Percentiles rank a stretch among this genome's conserved stretches.
Conservation (phyloP, 1,139 yeast species). For the Suhomyces atakaporum region DNA sequence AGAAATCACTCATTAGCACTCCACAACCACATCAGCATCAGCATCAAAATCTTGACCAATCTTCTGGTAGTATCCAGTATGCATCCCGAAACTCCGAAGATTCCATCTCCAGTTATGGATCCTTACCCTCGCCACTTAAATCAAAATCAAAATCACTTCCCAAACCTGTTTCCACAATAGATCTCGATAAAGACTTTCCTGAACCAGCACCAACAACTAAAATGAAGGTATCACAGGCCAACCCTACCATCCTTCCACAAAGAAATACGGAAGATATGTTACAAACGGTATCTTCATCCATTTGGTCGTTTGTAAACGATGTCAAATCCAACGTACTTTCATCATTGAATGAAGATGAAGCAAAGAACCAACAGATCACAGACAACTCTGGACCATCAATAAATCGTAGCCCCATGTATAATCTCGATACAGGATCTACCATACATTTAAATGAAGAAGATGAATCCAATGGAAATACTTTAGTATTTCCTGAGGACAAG, state of each 20-base stretch:
- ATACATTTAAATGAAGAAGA: slow-evolving; percentile 19
- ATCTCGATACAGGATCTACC: slow-evolving; percentile 33
- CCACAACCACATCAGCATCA: slow-evolving; percentile 10
- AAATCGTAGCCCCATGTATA: slow-evolving; percentile 20
- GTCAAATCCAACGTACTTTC: slow-evolving; percentile 42
- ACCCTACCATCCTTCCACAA: neutral
- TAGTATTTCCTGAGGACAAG: slow-evolving; percentile 9
- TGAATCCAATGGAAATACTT: slow-evolving; percentile 9
- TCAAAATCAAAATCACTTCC: slow-evolving; percentile 20
- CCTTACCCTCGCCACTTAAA: slow-evolving; percentile 29
- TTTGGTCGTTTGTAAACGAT: slow-evolving; percentile 50
- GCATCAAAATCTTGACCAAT: slow-evolving; percentile 8
- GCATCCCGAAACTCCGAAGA: slow-evolving; percentile 29
- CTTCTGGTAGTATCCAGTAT: slow-evolving; percentile 14
- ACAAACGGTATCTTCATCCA: slow-evolving; percentile 44
- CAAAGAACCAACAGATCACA: slow-evolving; percentile 7
- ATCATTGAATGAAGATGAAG: slow-evolving; percentile 35
- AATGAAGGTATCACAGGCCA: neutral
- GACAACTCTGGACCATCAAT: slow-evolving; percentile 5
- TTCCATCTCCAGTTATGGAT: slow-evolving; percentile 29
- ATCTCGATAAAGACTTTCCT: slow-evolving; percentile 11
- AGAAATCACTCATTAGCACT: slow-evolving; percentile 40
- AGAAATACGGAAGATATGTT: slow-evolving; percentile 26
- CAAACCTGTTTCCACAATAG: slow-evolving; percentile 6
- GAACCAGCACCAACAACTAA: slow-evolving; percentile 5